phyloP scores from a whole-genome alignment of 1,284 basidiomycete species.

The Athelia psychrophila region DNA sequence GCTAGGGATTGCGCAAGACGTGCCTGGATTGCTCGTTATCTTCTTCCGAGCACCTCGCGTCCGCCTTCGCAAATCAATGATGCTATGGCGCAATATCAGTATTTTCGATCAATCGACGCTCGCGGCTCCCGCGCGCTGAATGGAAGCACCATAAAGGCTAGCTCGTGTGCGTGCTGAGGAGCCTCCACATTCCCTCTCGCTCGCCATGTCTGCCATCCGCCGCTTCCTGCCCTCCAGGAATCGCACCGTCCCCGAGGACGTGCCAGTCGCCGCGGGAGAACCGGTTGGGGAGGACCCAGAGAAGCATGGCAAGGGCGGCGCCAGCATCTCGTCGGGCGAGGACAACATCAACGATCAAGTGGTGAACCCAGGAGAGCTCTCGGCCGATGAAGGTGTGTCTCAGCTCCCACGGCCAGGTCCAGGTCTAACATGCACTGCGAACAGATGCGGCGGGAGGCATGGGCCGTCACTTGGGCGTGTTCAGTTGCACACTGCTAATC shows the following conservation, averaged over 20 bases:
- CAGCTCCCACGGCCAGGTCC: background rate
- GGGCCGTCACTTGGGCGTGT: slow-evolving; percentile 47
- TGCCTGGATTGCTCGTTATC: too few species aligned
- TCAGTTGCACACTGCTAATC: slow-evolving; percentile 46
- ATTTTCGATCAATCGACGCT: too few species aligned
- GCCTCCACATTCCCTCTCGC: too few species aligned
- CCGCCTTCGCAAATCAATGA: too few species aligned
- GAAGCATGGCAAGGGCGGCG: background rate
- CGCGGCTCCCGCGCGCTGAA: too few species aligned
- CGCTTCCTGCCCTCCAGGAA: background rate
- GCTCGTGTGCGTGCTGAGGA: too few species aligned
- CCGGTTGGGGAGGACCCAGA: background rate
- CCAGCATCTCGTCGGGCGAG: background rate
- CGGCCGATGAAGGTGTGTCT: slow-evolving; percentile 24
- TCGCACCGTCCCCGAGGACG: background rate
- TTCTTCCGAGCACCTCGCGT: too few species aligned
- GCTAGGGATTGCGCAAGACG: too few species aligned
- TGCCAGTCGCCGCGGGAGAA: background rate
- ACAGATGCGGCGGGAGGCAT: slow-evolving; percentile 45
- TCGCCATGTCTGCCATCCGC: background rate
- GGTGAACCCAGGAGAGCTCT: slow-evolving; percentile 19
- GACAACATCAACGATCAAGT: slow-evolving; percentile 8
- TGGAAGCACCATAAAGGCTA: too few species aligned
- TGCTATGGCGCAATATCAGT: too few species aligned
- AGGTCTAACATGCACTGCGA: background rate